phyloP scores from a whole-genome alignment of 2,329 filamentous ascomycete genomes.

The Conoideocrella luteorostrata region DNA sequence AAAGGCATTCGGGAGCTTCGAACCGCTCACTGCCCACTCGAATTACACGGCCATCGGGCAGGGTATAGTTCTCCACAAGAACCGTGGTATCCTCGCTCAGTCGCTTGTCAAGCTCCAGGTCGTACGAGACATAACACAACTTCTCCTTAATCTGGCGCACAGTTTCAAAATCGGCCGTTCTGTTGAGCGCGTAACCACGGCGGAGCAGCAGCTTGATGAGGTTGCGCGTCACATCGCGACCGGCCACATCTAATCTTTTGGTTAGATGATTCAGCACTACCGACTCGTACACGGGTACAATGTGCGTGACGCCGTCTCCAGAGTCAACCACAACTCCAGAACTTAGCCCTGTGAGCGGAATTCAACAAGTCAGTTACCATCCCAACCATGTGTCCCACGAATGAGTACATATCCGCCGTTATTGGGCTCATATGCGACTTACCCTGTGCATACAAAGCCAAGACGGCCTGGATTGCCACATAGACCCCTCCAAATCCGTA shows the following conservation, averaged over 20 bases:
- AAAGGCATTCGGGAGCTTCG: constrained; percentile 94
- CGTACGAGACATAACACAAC: constrained; percentile 98
- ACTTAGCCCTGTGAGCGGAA: constrained; percentile 56
- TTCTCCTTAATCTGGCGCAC: constrained; percentile 99
- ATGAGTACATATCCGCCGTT: too few relatives aligned
- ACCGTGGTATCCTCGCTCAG: constrained; percentile 97
- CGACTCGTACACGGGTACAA: constrained; percentile 97
- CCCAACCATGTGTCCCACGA: neutral
- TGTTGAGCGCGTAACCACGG: constrained; percentile 92
- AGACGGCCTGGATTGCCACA: constrained; percentile 93
- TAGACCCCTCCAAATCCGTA: constrained; percentile 97
- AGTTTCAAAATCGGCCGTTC: constrained; percentile 97
- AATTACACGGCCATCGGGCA: constrained; percentile 93
- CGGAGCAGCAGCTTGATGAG: constrained; percentile 90
- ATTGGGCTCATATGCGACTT: constrained; percentile 25
- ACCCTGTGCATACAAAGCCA: constrained; percentile 96
- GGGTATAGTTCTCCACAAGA: constrained; percentile 92
- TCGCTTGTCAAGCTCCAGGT: constrained; percentile 90
- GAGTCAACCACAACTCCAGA: constrained; percentile 98
- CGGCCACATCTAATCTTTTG: constrained; percentile 86
- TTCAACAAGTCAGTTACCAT: neutral
- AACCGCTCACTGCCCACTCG: constrained; percentile 95
- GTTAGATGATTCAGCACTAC: constrained; percentile 97
- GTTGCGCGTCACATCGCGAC: constrained; percentile 96
- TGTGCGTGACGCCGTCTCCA: constrained; percentile 96